Evolutionary conservation across 2,329 filamentous ascomycete species (phyloP).

Genomic region (Dryadomyces quercus-mongolicae): DNA sequence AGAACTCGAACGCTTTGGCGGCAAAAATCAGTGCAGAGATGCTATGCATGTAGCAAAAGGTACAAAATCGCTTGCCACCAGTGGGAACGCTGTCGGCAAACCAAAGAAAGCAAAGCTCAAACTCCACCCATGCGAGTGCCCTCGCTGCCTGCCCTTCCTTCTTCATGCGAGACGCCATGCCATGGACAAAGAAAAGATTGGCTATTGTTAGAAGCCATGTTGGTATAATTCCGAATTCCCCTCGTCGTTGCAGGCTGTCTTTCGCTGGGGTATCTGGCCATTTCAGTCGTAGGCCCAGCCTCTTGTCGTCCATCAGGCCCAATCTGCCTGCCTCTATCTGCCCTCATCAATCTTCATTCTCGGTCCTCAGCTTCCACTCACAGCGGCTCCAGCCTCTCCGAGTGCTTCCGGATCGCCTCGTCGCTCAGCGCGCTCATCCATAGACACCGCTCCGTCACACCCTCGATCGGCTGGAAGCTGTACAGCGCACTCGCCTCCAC

Average conservation of each 20-base stretch:
- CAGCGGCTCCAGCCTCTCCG: constrained; percentile 32
- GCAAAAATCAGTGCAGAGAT: not conserved
- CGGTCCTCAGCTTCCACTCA: not conserved
- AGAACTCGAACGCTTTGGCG: constrained; percentile 8
- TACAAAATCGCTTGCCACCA: no score
- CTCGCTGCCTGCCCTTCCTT: not conserved
- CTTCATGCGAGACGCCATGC: not conserved
- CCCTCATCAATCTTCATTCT: not conserved
- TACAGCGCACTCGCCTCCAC: constrained; percentile 69
- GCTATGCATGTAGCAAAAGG: no score
- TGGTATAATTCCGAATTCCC: not conserved
- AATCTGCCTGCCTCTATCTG: not conserved
- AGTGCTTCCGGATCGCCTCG: constrained; percentile 54
- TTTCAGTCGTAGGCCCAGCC: not conserved
- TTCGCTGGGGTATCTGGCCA: not conserved
- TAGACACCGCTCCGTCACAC: constrained; percentile 68
- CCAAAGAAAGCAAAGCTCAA: not conserved
- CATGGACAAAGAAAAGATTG: not conserved
- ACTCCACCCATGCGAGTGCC: not conserved
- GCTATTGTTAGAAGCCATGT: no score
- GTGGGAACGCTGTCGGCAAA: not conserved
- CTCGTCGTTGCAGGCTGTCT: not conserved
- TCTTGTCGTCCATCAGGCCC: not conserved
- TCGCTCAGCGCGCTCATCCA: constrained; percentile 72
- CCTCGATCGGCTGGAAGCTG: constrained; percentile 60